These are phyloP conservation scores for Ganoderma leucocontextum DNA, from an alignment of 1,284 basidiomycete genomes.

Conservation along the genomic window DNA sequence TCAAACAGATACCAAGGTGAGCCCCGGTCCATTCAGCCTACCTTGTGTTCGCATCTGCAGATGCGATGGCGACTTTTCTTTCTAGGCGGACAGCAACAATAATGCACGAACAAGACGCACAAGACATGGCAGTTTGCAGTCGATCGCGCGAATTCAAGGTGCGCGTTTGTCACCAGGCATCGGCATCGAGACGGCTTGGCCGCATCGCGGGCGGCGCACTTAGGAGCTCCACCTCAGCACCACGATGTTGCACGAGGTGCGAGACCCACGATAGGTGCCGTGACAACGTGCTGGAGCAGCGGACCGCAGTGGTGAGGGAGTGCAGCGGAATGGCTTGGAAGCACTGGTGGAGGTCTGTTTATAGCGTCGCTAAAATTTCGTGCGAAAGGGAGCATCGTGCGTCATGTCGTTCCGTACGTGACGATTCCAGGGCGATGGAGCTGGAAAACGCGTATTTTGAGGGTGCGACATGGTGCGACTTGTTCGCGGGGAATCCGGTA, in stretches of 20 bases:
- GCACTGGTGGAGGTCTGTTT: background rate
- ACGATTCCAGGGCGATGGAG: conserved; percentile 1
- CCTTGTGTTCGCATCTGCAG: background rate
- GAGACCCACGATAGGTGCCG: background rate
- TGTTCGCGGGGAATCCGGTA: background rate
- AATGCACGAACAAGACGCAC: background rate
- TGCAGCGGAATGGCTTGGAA: background rate
- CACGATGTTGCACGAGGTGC: background rate
- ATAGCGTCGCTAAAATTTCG: background rate
- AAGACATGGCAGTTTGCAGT: background rate
- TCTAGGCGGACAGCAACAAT: background rate
- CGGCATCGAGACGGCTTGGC: conserved; percentile 1
- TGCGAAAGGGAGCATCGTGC: background rate
- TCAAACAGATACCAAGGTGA: background rate
- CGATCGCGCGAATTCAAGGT: background rate
- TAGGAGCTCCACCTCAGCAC: background rate
- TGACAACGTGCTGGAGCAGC: background rate
- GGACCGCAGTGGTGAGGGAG: conserved; percentile 1
- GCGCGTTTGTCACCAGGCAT: background rate
- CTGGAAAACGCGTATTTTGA: background rate
- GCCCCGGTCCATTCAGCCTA: background rate
- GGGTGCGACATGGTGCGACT: background rate
- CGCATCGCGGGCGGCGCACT: background rate
- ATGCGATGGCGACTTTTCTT: background rate
- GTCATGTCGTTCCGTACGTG: background rate